Conservation (phyloP, 129 eudicot species). For the Solidago caesia region DNA sequence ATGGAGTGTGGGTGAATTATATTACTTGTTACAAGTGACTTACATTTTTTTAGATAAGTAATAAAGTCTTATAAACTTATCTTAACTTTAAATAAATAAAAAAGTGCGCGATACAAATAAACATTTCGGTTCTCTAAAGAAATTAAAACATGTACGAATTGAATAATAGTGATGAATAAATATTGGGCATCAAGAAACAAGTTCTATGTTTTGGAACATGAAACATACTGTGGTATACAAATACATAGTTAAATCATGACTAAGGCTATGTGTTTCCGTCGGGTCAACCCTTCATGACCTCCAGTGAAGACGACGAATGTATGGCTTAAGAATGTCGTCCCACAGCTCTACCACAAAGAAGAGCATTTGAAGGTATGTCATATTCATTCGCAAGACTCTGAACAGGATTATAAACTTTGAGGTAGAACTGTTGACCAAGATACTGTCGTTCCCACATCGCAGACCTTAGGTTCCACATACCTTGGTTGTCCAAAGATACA, state of each 20-base stretch:
- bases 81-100: no score
- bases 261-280: conserved; percentile 2
- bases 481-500: conserved; percentile 93
- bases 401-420: conserved; percentile 62
- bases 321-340: conserved; percentile 46
- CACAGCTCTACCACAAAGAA: conserved; percentile 78
- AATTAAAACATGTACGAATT: not conserved
- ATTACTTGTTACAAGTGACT: no score
- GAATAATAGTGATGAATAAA: conserved; percentile 18
- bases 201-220: conserved; percentile 10
- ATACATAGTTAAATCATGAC: conserved; percentile 11
- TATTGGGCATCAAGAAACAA: not conserved
- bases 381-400: conserved; percentile 68
- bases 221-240: conserved; percentile 19
- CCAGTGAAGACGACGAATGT: not conserved
- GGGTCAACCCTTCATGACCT: conserved; percentile 55
- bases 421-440: conserved; percentile 91
- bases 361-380: conserved; percentile 67
- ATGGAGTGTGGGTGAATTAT: no score
- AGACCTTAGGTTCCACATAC: conserved; percentile 97
- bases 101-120: not conserved
- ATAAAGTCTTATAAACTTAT: no score
- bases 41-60: no score
- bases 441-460: conserved; percentile 89
- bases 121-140: not conserved